A percentile compares a stretch with the other conserved stretches of the same genome.
phyloP scores from a whole-genome alignment of 306 rosid genomes.

The Clitoria ternatea region DNA sequence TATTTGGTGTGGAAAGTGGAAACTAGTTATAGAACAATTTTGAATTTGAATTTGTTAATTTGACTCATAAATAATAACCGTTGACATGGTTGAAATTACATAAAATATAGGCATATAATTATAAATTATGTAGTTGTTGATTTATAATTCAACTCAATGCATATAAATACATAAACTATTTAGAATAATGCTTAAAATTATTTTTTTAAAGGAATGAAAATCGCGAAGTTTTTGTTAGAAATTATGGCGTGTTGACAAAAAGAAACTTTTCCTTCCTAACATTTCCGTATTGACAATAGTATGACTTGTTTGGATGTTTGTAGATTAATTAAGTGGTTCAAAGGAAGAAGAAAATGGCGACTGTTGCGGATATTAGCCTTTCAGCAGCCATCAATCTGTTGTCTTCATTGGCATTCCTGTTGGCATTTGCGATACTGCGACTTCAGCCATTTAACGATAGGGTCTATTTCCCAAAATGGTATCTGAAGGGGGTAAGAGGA shows the following conservation, averaged over 20 bases:
- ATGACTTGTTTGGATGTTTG: background rate
- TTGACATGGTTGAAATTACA: background rate
- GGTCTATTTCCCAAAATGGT: conserved; percentile 96
- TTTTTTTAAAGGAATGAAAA: no score
- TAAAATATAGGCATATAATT: background rate
- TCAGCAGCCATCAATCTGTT: conserved; percentile 69
- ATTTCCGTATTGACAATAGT: no score
- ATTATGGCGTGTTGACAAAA: no score
- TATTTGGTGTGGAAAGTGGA: background rate
- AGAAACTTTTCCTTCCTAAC: no score
- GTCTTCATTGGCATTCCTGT: conserved; percentile 56
- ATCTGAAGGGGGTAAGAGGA: conserved; percentile 77
- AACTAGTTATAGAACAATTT: background rate
- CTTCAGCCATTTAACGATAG: conserved; percentile 84
- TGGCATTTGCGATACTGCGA: conserved; percentile 71
- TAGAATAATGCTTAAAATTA: no score
- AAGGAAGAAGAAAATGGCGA: conserved; percentile 56
- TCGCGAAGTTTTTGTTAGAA: no score
- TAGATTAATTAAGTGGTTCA: conserved; percentile 6
- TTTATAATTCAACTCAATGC: background rate
- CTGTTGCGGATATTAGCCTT: conserved; percentile 48
- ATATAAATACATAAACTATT: background rate
- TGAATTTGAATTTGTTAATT: no score
- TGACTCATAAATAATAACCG: no score
- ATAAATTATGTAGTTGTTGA: background rate